Evolutionary conservation across 2,329 filamentous ascomycete species (phyloP).

Genomic region (Curvularia sp.): DNA sequence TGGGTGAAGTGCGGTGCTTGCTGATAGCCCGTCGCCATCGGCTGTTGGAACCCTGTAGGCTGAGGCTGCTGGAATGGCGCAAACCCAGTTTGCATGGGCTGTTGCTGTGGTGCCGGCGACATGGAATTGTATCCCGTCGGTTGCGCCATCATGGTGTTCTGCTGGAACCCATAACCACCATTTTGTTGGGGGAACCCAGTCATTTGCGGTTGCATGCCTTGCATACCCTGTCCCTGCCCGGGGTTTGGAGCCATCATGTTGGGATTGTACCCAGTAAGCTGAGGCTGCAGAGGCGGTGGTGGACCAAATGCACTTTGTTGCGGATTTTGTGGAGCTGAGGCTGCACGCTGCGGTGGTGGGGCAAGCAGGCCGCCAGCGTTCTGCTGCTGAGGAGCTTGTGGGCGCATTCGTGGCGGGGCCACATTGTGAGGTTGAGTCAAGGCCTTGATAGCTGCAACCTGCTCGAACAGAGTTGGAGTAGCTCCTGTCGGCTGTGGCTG

Average conservation of each 20-base stretch:
- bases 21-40: slow-evolving; percentile 58
- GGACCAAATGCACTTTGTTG: slow-evolving; percentile 73
- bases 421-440: slow-evolving; percentile 48
- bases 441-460: slow-evolving; percentile 50
- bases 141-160: slow-evolving; percentile 50
- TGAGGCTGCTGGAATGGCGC: slow-evolving; percentile 56
- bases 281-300: slow-evolving; percentile 76
- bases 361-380: slow-evolving; percentile 69
- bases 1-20: slow-evolving; percentile 47
- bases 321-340: slow-evolving; percentile 84
- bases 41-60: slow-evolving; percentile 52
- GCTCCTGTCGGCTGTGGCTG: slow-evolving; percentile 56
- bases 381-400: slow-evolving; percentile 71
- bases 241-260: slow-evolving; percentile 68
- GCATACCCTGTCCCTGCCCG: slow-evolving; percentile 57
- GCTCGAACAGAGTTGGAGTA: slow-evolving; percentile 47
- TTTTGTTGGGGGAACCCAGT: slow-evolving; percentile 52
- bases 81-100: slow-evolving; percentile 53
- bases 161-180: slow-evolving; percentile 43
- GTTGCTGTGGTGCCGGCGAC: slow-evolving; percentile 49
- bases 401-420: slow-evolving; percentile 68
- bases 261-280: slow-evolving; percentile 75
- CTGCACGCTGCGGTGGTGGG: slow-evolving; percentile 79
- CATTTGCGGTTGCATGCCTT: slow-evolving; percentile 46
- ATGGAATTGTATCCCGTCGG: slow-evolving; percentile 48